Percentiles rank a stretch among this genome's conserved stretches.
phyloP scores from a whole-genome alignment of 2,329 filamentous ascomycete species.

The Ophiostoma angusticollis region DNA sequence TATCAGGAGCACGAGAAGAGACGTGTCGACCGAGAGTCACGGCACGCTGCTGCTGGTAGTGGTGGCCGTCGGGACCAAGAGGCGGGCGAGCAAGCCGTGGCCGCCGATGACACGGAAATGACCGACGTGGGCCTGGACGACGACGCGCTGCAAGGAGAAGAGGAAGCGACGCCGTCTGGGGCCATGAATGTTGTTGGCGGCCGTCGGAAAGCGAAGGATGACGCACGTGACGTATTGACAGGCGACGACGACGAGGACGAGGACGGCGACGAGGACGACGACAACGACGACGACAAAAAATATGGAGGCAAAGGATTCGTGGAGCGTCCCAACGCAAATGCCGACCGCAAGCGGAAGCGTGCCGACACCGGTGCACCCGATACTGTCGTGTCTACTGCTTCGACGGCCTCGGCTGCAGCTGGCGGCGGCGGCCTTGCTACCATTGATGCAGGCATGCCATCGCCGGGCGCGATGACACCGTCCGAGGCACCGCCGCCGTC shows the following conservation, averaged over 20 bases:
- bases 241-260: conserved; percentile 28
- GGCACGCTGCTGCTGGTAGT: background rate
- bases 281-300: too few species aligned
- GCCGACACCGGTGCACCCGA: conserved; percentile 25
- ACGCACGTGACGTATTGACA: conserved; percentile 25
- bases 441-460: conserved; percentile 17
- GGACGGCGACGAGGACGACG: background rate
- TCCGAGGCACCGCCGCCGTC: conserved; percentile 44
- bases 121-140: background rate
- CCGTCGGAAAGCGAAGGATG: conserved; percentile 13
- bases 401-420: too few species aligned
- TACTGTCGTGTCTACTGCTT: too few species aligned
- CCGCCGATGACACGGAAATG: background rate
- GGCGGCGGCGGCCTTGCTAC: background rate
- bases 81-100: background rate
- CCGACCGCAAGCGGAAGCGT: conserved; percentile 54
- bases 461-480: conserved; percentile 31
- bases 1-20: conserved; percentile 54
- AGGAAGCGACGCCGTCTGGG: too few species aligned
- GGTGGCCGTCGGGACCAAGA: too few species aligned
- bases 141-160: too few species aligned
- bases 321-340: too few species aligned
- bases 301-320: too few species aligned
- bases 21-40: conserved; percentile 32
- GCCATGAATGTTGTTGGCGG: background rate